Conservation (phyloP, 1,284 basidiomycete species). For the Amylostereum chailletii region DNA sequence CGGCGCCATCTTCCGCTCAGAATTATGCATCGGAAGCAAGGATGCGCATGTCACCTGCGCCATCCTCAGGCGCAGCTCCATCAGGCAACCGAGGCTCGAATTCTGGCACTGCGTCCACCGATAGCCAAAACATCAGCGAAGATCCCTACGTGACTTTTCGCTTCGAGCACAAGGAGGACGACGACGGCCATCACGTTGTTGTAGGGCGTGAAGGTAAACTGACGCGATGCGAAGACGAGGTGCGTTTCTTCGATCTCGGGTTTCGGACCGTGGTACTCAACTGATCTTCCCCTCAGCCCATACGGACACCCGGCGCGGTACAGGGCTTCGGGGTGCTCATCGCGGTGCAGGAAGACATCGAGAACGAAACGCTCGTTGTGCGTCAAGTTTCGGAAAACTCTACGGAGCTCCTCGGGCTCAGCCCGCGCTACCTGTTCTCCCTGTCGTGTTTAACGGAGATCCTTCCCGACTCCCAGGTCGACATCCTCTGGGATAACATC, state of each 20-base stretch:
- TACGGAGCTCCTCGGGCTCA: constrained; percentile 63
- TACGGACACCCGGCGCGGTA: constrained; percentile 77
- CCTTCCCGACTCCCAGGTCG: constrained; percentile 63
- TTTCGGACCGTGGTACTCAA: not conserved
- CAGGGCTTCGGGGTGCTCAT: constrained; percentile 84
- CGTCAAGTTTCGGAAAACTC: constrained; percentile 83
- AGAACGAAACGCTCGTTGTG: constrained; percentile 52
- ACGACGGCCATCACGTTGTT: constrained; percentile 68
- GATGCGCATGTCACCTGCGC: not conserved
- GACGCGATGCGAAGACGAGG: constrained; percentile 76
- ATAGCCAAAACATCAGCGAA: constrained; percentile 9
- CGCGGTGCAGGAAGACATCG: constrained; percentile 60
- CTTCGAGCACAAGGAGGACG: constrained; percentile 63
- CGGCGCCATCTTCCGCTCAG: too few relatives aligned
- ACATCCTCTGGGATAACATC: constrained; percentile 72
- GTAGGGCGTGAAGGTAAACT: constrained; percentile 67
- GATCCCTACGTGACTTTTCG: constrained; percentile 44
- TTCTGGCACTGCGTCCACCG: not conserved
- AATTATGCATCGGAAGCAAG: too few relatives aligned
- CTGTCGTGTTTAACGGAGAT: constrained; percentile 73
- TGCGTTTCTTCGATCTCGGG: constrained; percentile 18
- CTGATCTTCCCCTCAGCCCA: constrained; percentile 44
- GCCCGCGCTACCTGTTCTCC: constrained; percentile 72
- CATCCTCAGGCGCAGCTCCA: not conserved
- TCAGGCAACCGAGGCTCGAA: not conserved